These are phyloP conservation scores for Tricholoma hemisulphureum DNA, from an alignment of 768 basidiomycete genomes.

Conservation along the genomic window DNA sequence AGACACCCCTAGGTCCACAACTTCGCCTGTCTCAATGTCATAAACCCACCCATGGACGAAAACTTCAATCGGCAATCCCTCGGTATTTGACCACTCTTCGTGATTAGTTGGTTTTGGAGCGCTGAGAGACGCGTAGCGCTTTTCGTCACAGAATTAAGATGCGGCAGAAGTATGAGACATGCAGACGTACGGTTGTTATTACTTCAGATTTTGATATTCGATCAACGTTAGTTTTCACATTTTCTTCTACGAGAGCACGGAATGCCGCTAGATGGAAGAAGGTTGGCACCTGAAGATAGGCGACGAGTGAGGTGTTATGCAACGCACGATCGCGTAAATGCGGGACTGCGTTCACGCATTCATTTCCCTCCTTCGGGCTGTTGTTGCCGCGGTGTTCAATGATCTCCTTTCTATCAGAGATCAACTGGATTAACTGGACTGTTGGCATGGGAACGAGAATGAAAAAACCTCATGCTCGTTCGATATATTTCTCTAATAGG, in stretches of 20 bases:
- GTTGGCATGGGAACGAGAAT: too few relatives aligned
- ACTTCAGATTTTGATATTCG: slow-evolving; percentile 17
- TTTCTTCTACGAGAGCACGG: slow-evolving; percentile 45
- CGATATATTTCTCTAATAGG: slow-evolving; percentile 39
- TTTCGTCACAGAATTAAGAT: not conserved
- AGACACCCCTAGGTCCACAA: slow-evolving; percentile 20
- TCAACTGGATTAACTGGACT: slow-evolving; percentile 15
- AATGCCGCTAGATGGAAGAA: slow-evolving; percentile 30
- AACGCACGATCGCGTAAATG: not conserved
- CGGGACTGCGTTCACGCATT: not conserved
- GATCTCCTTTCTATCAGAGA: slow-evolving; percentile 33
- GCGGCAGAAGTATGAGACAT: not conserved
- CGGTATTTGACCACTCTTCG: not conserved
- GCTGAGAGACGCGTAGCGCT: slow-evolving; percentile 13
- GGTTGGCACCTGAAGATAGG: not conserved
- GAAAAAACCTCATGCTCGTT: slow-evolving; percentile 29
- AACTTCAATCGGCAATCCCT: slow-evolving; percentile 5
- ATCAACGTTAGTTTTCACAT: slow-evolving; percentile 32
- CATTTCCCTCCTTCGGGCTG: not conserved
- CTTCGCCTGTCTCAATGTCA: slow-evolving; percentile 23
- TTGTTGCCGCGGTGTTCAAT: not conserved
- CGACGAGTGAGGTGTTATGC: not conserved
- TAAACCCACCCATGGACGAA: slow-evolving; percentile 28
- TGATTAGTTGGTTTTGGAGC: not conserved
- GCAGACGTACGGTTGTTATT: slow-evolving; percentile 17